phyloP scores from a whole-genome alignment of 352 stramenopile genomes.

The Pythium chondricola region DNA sequence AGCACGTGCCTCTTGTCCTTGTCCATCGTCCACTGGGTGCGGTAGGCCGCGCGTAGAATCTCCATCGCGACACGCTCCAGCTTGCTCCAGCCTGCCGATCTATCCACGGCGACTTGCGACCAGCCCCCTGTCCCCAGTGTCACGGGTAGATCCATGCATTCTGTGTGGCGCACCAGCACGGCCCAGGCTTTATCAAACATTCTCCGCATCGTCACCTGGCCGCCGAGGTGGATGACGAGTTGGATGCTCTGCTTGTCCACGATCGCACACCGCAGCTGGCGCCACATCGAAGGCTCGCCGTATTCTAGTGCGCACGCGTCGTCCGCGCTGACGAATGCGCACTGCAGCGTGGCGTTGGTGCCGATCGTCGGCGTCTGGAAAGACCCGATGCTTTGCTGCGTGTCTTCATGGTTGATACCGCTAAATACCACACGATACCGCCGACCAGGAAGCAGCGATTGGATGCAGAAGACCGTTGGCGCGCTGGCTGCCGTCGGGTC shows the following conservation, averaged over 20 bases:
- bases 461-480: conserved; percentile 37
- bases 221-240: conserved; percentile 58
- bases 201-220: conserved; percentile 55
- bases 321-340: conserved; percentile 43
- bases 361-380: conserved; percentile 50
- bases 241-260: conserved; percentile 28
- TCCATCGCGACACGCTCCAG: conserved; percentile 50
- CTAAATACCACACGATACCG: conserved; percentile 57
- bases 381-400: conserved; percentile 17
- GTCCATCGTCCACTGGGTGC: conserved; percentile 56
- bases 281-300: conserved; percentile 45
- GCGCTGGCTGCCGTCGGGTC: conserved; percentile 17
- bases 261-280: conserved; percentile 22
- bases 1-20: conserved; percentile 44
- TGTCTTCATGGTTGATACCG: conserved; percentile 39
- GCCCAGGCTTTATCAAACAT: conserved; percentile 66
- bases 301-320: conserved; percentile 36
- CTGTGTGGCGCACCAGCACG: conserved; percentile 48
- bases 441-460: conserved; percentile 38
- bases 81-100: conserved; percentile 23
- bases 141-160: conserved; percentile 15
- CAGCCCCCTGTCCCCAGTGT: background rate
- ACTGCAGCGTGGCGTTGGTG: conserved; percentile 17
- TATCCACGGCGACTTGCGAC: no score
- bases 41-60: conserved; percentile 53